Evolutionary conservation across 2,329 filamentous ascomycete species (phyloP), one percentile per base, ranked within the genome.

Genomic region (Fusarium incarnatum): DNA sequence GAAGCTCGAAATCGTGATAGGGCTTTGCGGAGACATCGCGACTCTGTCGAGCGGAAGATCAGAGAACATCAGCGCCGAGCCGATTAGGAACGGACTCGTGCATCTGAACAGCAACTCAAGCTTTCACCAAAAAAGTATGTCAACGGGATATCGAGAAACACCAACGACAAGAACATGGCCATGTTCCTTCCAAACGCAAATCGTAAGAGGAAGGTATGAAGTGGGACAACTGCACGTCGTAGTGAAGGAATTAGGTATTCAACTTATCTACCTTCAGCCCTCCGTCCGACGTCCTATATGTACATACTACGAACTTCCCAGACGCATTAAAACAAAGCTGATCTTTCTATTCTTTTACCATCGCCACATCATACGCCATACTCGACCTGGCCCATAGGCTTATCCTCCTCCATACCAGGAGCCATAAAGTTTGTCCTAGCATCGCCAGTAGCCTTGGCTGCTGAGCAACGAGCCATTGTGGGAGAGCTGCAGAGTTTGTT

Each of bases 401-500:
- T 87, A 74, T 89, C 87, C 75, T 89, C 86, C 76, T 87, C 85
- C 79, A 88, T 86, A 57, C 92, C 92, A 23, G 91, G 85, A 56
- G 91, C 91, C 90, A 94, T 91, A 73, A 93, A 88, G 82, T 94
- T 93, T 58, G 89, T 94, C 80, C 92, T 86, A 60, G 91, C 88
- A 82, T 94, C 92, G 66, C 91, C 90, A 12, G 89, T 90, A 62
- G 91, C 92, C 88, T 98, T 98, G 73, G 94, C 92, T 56, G 93
- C 95, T 52, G 94, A 97, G 87, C 94, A 98, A 79, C 96, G 92
- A 65, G 96, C 96, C 96, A 99, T 99, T 62, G 96, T 99, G 54
- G 96, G 94, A 68, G 94, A 98, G 85, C 94, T 97, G 20, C n/a
- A 18, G 4, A 25, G 34, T 27, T 23, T 25, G 62, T 81, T 71